Evolutionary conservation across 192 early-diverging fungal species (phyloP), one percentile per base, ranked within the genome.

Genomic region (Gigaspora rosea): DNA sequence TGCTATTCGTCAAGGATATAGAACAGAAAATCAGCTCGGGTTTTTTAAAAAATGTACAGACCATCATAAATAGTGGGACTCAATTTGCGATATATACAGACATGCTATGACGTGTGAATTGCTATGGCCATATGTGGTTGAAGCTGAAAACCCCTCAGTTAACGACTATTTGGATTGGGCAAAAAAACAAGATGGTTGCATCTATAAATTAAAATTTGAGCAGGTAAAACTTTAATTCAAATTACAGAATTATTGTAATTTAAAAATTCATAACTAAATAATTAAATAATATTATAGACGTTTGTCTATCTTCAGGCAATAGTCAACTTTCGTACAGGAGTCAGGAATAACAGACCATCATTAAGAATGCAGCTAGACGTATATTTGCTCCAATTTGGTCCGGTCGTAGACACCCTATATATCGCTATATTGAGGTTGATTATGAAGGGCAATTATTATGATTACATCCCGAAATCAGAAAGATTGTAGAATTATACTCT

Each of bases 321-420:
- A 13, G 36, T 67, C 11, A 67, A 67, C 36, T 67, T 18, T 48
- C 3, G 36, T 41, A 67, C 3, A 9, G 36, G 4, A 41, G 36
- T 67, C 4, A 10, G 65, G 2, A 47, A 12, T 12, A 67, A 67
- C 9, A 8, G 9, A n/a, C 36, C 36, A 11, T n/a, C 18, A 41
- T 51, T 70, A 50, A 70, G 27, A 15, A 6, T 50, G 67, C 67
- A 7, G 67, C 67, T 6, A 8, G 67, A 32, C 8, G n/a, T 50
- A 51, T 51, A 15, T 70, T 70, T 70, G 46, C 67, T 18, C 67
- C 48, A 16, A 70, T 70, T 70, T 70, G 67, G 67, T 70, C 48
- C 1, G 49, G 2, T 8, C 2, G 48, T 16, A 6, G 67, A 22
- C 67, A 70, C n/a, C 48, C 48, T 20, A 70, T 70, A 50, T 70